phyloP scores from a whole-genome alignment of 768 basidiomycete genomes.

The Termitomyces sp. region DNA sequence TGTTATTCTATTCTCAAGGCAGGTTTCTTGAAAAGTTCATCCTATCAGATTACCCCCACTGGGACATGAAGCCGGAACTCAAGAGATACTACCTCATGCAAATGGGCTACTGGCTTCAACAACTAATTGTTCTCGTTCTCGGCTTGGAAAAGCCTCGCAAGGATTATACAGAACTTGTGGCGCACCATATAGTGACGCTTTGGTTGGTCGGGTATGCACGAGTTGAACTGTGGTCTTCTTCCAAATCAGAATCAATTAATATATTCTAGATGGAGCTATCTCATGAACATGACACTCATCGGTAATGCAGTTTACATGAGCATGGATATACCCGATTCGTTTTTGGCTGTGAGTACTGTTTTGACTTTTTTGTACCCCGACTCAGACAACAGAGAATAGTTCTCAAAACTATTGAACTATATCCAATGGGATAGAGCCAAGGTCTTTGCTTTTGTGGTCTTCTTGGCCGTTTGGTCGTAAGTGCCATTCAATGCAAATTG shows the following conservation, averaged over 20 bases:
- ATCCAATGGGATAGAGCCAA: conserved; percentile 64
- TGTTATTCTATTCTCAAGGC: conserved; percentile 8
- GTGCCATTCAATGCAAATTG: conserved; percentile 23
- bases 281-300: conserved; percentile 75
- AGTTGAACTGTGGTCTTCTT: not conserved
- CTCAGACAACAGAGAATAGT: conserved; percentile 28
- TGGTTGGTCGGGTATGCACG: conserved; percentile 81
- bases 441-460: conserved; percentile 52
- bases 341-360: conserved; percentile 62
- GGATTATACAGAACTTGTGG: conserved; percentile 82
- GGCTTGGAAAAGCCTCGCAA: conserved; percentile 92
- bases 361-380: not conserved
- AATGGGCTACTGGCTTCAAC: conserved; percentile 91
- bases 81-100: conserved; percentile 96
- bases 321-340: conserved; percentile 94
- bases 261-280: conserved; percentile 72
- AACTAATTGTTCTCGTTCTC: conserved; percentile 79
- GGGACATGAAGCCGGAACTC: conserved; percentile 78
- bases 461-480: conserved; percentile 78
- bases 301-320: conserved; percentile 92
- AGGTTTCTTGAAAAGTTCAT: not conserved
- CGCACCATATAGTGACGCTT: conserved; percentile 89
- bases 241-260: not conserved
- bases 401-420: conserved; percentile 88
- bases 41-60: conserved; percentile 76